Percentiles rank a stretch among this genome's conserved stretches.
Conservation (phyloP, 148 eudicot genomes). For the Fagopyrum homotropicum region DNA sequence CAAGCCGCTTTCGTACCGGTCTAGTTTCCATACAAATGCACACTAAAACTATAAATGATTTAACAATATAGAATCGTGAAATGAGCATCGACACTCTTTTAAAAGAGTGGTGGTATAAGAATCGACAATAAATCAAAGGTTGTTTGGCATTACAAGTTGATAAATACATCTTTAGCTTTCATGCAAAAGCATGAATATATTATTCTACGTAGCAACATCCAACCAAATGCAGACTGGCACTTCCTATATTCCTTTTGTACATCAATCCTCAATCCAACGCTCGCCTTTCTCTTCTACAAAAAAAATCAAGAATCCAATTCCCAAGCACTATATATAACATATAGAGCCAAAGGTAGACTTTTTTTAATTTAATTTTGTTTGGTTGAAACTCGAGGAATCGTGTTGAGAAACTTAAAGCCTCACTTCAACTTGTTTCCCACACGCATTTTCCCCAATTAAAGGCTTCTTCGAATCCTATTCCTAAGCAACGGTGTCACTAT, state of each 20-base stretch:
- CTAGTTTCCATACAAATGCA: too few species aligned
- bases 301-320: neutral
- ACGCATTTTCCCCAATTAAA: neutral
- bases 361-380: neutral
- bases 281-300: neutral
- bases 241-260: neutral
- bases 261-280: neutral
- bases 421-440: neutral
- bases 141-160: conserved; percentile 1
- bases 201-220: neutral
- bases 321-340: neutral
- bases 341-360: neutral
- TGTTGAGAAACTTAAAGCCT: neutral
- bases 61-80: neutral
- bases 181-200: neutral
- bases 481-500: neutral
- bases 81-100: neutral
- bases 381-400: neutral
- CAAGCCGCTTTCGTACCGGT: too few species aligned
- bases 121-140: neutral
- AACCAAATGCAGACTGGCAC: neutral
- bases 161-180: neutral
- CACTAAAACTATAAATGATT: neutral
- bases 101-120: neutral
- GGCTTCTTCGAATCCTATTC: neutral